Conservation (phyloP, 2,329 filamentous ascomycete species). For the Lecanicillium sp. region DNA sequence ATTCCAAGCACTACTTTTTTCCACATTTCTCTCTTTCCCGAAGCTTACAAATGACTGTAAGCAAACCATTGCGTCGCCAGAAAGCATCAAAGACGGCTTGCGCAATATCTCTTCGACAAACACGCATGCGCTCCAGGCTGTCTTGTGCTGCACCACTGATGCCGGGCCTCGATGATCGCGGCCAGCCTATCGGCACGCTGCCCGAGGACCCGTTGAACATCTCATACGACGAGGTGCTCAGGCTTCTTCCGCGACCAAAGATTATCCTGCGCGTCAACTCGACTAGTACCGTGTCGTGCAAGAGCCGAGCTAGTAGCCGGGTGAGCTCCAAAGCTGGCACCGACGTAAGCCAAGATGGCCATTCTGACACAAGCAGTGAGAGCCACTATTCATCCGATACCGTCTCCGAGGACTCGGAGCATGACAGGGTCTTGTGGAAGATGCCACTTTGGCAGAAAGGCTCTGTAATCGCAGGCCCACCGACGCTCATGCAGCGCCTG, state of each 20-base stretch:
- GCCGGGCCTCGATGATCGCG: conserved; percentile 13
- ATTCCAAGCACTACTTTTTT: too few species aligned
- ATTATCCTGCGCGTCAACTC: conserved; percentile 2
- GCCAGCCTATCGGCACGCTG: conserved; percentile 8
- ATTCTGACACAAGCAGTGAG: too few species aligned
- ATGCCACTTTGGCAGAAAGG: too few species aligned
- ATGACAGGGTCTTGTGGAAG: too few species aligned
- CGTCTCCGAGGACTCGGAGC: too few species aligned
- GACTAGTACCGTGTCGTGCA: neutral
- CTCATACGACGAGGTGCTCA: conserved; percentile 10
- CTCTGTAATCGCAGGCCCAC: too few species aligned
- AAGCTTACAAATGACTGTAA: too few species aligned
- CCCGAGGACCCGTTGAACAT: conserved; percentile 11
- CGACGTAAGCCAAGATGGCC: neutral
- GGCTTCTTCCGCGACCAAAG: neutral
- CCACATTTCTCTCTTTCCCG: too few species aligned
- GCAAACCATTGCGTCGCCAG: neutral
- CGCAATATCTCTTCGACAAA: neutral
- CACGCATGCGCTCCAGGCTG: conserved; percentile 13
- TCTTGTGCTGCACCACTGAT: conserved; percentile 14
- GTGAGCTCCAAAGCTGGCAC: neutral
- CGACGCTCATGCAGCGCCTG: too few species aligned
- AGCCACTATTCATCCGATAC: too few species aligned
- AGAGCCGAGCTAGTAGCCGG: neutral
- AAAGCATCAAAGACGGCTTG: neutral